phyloP scores from a whole-genome alignment of 2,329 filamentous ascomycete genomes.

The Cladosporium sphaerospermum region DNA sequence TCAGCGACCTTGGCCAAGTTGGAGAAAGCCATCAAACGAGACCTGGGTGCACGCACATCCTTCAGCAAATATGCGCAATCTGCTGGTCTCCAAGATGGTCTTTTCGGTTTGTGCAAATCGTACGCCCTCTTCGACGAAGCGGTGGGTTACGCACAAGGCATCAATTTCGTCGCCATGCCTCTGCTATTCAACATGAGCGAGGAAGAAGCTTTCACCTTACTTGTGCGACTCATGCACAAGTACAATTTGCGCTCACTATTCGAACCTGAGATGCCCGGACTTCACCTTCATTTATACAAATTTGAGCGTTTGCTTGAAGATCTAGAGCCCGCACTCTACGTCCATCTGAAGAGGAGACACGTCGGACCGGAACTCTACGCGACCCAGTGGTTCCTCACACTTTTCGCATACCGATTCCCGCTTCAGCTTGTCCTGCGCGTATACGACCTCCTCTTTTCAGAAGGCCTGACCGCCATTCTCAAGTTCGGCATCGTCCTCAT shows the following conservation, averaged over 20 bases:
- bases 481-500: slow-evolving; percentile 94
- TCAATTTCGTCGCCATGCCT: slow-evolving; percentile 98
- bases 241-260: slow-evolving; percentile 91
- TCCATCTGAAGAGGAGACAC: slow-evolving; percentile 79
- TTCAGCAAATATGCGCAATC: slow-evolving; percentile 94
- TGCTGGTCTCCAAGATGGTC: slow-evolving; percentile 82
- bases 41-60: slow-evolving; percentile 86
- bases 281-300: slow-evolving; percentile 89
- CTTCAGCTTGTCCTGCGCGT: slow-evolving; percentile 92
- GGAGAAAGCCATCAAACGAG: slow-evolving; percentile 85
- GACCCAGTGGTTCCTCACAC: slow-evolving; percentile 96
- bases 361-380: slow-evolving; percentile 92
- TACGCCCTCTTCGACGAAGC: slow-evolving; percentile 93
- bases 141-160: slow-evolving; percentile 95
- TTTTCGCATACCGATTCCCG: slow-evolving; percentile 98
- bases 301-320: slow-evolving; percentile 94
- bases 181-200: slow-evolving; percentile 97
- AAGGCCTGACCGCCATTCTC: slow-evolving; percentile 81
- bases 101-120: slow-evolving; percentile 94
- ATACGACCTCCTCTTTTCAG: slow-evolving; percentile 89
- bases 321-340: slow-evolving; percentile 87
- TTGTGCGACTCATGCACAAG: slow-evolving; percentile 93
- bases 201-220: slow-evolving; percentile 89
- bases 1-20: slow-evolving; percentile 67
- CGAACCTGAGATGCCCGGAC: slow-evolving; percentile 88